Evolutionary conservation across 192 early-diverging fungal species (phyloP), one percentile per base, ranked within the genome.

Genomic region (Chytriomyces sp.): DNA sequence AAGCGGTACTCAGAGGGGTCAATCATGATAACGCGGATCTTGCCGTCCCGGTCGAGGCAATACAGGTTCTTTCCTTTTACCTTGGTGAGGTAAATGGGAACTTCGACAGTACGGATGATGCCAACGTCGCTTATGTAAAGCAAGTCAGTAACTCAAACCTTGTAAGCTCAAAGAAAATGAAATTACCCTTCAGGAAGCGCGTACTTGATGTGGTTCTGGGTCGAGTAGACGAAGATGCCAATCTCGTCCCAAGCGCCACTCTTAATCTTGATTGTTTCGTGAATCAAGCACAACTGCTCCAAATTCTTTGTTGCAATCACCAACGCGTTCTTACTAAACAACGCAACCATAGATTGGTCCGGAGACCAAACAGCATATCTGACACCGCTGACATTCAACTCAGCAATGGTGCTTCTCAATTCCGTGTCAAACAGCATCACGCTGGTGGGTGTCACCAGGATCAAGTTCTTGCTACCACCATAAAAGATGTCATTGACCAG

Each of bases 1-100:
- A 99, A 99, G 3, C 91, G 89, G 82, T 98, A 99, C 78, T 99
- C 98, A n/a, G 95, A 98, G 2, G 96, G 95, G 67, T 99, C 98
- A 59, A 99, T 92, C 63, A 89, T 86, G 57, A 99, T 88, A 5
- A 89, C 85, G 36, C 89, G 84, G n/a, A 93, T 88, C 73, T 92
- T 93, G 61, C 90, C 93, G 64, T 96, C 93, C 59, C 98, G 92
- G 78, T 97, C 94, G 22, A 99, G 78, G 67, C 90, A 91, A 80
- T 91, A 89, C 8, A 98, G 79, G 44, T 86, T 91, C 72, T 95
- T 92, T 31, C 93, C 93, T 72, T 91, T 91, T 30, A 96, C 89
- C 34, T 89, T 86, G 4, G 92, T 92, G 53, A 99, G 72, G 76
- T 99, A 98, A 7, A 98, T 86, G 12, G 96, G 96, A 75, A 98